Base-by-base conservation (phyloP, 805 yeast species). In the Wickerhamiella shivajii region DNA sequence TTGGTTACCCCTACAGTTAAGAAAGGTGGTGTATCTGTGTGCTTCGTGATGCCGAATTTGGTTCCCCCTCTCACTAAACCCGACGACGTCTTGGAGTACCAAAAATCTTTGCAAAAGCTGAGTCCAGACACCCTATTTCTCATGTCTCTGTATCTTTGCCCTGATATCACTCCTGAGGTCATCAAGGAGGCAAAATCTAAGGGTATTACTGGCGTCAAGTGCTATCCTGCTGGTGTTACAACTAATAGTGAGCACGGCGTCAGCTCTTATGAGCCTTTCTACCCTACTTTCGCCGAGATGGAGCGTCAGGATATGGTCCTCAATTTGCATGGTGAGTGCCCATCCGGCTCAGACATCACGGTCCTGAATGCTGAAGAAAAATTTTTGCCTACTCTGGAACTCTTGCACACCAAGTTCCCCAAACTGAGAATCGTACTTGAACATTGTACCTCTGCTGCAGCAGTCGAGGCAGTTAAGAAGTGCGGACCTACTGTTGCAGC, bases 191-290 rank as follows among this genome's bases (percentile, higher is more conserved):
- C 96, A 22, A 92, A 85, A 6, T 51, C 63, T 36, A 48, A 57
- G 12, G 74, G 74, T 2, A 73, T 87, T 36, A 64, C 73, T 19
- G 99, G 99, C 37, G 81, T 90, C 44, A 90, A 90, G 56, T 84
- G 94, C 53, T 90, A 90, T 55, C 99, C 99, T 26, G 96, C 97
- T 2, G 99, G 99, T 28, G 99, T 90, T 20, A 90, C 99, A n/a
- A 90, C 99, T 24, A 90, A 90, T 60, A 83, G 95, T 7, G 79
- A 76, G 3, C 57, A 55, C 37, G 98, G 98, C 32, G 95, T 90
- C 16, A 81, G 84, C 47, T 93, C 87, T 49, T 90, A 90, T 57
- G 69, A 77, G 30, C 73, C 67, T 5, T 90, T 85, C 49, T 90
- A 84, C 53, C 93, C 95, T 4, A 66, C 90, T 7, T 90, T 90